Conservation (phyloP, 768 basidiomycete genomes). For the Rhizopogon roseolus region DNA sequence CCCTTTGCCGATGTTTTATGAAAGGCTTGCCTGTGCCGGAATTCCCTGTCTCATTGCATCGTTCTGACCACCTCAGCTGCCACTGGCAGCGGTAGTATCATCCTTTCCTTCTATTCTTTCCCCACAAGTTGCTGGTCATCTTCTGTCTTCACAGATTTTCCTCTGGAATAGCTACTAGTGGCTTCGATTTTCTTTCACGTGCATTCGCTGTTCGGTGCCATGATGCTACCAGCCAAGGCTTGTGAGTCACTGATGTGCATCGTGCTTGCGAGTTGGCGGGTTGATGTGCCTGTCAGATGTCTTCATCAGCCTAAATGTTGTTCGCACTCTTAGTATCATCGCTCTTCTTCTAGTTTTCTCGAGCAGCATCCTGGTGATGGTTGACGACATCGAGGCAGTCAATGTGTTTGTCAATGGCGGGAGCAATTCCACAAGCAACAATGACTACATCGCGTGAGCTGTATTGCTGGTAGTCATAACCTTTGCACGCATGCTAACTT, state of each 20-base stretch:
- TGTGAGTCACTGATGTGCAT: constrained; percentile 13
- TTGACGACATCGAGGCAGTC: constrained; percentile 71
- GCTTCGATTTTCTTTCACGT: neutral
- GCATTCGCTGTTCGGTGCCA: constrained; percentile 2
- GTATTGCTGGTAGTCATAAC: neutral
- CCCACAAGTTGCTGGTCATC: constrained; percentile 20
- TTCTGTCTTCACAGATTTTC: constrained; percentile 2
- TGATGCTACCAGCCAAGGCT: constrained; percentile 23
- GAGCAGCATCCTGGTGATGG: constrained; percentile 68
- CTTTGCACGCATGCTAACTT: neutral
- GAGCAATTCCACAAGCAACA: constrained; percentile 45
- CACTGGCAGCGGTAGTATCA: neutral
- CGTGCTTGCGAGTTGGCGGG: neutral
- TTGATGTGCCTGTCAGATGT: constrained; percentile 25
- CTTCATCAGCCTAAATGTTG: constrained; percentile 75
- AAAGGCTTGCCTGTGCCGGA: neutral
- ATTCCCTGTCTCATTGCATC: neutral
- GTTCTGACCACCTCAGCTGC: neutral
- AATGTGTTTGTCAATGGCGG: constrained; percentile 49
- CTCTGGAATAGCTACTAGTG: constrained; percentile 14
- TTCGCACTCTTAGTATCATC: constrained; percentile 73
- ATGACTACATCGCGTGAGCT: constrained; percentile 79
- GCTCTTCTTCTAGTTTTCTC: constrained; percentile 78
- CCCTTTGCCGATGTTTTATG: neutral
- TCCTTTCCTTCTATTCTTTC: constrained; percentile 1